Conservation (phyloP, 495 filamentous ascomycete species). For the Penicillium canariense region DNA sequence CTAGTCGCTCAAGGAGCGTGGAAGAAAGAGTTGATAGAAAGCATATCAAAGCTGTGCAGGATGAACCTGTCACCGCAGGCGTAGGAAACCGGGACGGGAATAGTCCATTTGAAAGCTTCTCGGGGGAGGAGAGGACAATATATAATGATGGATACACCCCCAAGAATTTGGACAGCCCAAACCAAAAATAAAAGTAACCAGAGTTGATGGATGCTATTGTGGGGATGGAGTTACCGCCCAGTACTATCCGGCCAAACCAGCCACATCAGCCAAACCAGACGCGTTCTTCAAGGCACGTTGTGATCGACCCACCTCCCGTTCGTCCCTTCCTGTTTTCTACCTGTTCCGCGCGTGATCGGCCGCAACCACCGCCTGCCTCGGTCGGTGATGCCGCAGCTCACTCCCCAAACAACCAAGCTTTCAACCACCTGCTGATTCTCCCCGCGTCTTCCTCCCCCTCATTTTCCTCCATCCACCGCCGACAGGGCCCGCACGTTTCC, state of each 20-base stretch:
- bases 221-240: no score
- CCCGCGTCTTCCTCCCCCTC: slow-evolving; percentile 1
- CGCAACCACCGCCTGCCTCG: slow-evolving; percentile 11
- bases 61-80: no score
- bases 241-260: not conserved
- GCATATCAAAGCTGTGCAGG: no score
- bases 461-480: slow-evolving; percentile 23
- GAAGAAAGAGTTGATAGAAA: no score
- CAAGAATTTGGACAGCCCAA: no score
- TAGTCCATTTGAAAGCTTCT: no score
- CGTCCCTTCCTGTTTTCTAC: not conserved
- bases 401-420: not conserved
- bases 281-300: not conserved
- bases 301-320: not conserved
- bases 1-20: no score
- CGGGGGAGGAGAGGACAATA: no score
- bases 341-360: not conserved
- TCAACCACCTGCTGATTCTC: not conserved
- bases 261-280: not conserved
- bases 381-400: not conserved
- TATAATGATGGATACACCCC: no score
- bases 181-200: no score
- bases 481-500: slow-evolving; percentile 27
- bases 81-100: no score
- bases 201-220: no score